Evolutionary conservation across 2,329 filamentous ascomycete genomes (phyloP).

Genomic region (Pseudopyrenochaeta lycopersici): DNA sequence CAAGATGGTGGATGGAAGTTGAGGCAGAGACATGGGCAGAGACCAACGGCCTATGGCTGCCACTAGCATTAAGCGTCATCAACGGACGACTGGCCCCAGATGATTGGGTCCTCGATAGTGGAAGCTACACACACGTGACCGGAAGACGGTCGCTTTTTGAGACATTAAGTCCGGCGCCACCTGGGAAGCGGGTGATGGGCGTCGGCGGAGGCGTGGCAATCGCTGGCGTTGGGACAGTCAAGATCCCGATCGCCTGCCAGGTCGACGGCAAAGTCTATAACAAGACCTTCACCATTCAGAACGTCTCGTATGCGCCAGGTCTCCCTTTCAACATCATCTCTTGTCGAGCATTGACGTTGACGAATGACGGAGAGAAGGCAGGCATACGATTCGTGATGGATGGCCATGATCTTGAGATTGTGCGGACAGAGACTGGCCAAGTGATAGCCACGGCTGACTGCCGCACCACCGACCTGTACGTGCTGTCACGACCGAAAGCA

Average conservation of each 20-base stretch:
- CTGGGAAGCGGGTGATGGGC: conserved; percentile 1
- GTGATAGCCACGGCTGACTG: conserved; percentile 6
- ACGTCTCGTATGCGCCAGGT: too few relatives aligned
- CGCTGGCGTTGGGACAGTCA: not conserved
- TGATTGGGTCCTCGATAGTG: not conserved
- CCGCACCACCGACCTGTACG: conserved; percentile 1
- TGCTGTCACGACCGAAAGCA: too few relatives aligned
- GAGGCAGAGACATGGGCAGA: conserved; percentile 1
- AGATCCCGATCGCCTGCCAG: not conserved
- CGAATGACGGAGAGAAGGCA: not conserved
- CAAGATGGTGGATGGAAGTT: conserved; percentile 2
- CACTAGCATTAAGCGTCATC: not conserved
- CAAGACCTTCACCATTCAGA: too few relatives aligned
- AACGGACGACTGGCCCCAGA: conserved; percentile 3
- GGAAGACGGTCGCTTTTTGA: conserved; percentile 2
- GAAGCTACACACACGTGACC: conserved; percentile 1
- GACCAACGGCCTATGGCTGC: not conserved
- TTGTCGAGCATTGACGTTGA: too few relatives aligned
- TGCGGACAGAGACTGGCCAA: conserved; percentile 2
- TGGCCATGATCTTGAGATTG: conserved; percentile 4
- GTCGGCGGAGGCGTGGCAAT: not conserved
- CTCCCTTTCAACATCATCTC: too few relatives aligned
- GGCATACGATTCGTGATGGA: conserved; percentile 5
- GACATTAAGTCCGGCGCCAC: not conserved
- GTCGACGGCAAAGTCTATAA: not conserved